These are phyloP conservation scores for Caloboletus inedulis DNA, from an alignment of 1,284 basidiomycete genomes.

Conservation along the genomic window DNA sequence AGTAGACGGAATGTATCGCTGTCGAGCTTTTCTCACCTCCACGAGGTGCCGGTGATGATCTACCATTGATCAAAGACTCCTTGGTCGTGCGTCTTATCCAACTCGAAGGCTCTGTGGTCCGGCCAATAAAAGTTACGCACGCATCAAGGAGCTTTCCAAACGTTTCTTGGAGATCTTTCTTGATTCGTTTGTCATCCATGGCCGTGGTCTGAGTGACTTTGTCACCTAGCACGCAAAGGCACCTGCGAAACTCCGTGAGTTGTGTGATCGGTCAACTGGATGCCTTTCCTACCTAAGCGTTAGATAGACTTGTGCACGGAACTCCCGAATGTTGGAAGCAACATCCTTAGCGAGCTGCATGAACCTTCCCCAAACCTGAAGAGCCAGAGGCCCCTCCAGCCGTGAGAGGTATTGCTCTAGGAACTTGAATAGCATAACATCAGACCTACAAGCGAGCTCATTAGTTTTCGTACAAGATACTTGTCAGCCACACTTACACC, in stretches of 20 bases:
- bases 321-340: conserved; percentile 55
- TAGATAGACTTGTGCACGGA: conserved; percentile 71
- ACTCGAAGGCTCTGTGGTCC: conserved; percentile 71
- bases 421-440: conserved; percentile 74
- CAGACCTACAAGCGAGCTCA: conserved; percentile 45
- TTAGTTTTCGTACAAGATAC: background rate
- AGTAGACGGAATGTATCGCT: background rate
- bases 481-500: conserved; percentile 47
- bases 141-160: conserved; percentile 85
- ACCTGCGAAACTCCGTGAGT: conserved; percentile 45
- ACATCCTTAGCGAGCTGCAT: conserved; percentile 82
- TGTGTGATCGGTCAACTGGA: background rate
- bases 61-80: conserved; percentile 61
- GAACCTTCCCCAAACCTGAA: conserved; percentile 88
- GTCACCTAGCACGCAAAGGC: conserved; percentile 76
- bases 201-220: conserved; percentile 87
- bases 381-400: conserved; percentile 84
- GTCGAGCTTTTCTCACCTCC: conserved; percentile 36
- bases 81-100: conserved; percentile 73
- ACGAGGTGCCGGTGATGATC: conserved; percentile 62
- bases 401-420: conserved; percentile 84
- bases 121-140: conserved; percentile 70
- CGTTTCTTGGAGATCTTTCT: conserved; percentile 92
- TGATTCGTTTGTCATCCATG: conserved; percentile 83
- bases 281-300: conserved; percentile 57